Conservation (phyloP, 805 yeast genomes). For the Scheffersomyces spartinae region DNA sequence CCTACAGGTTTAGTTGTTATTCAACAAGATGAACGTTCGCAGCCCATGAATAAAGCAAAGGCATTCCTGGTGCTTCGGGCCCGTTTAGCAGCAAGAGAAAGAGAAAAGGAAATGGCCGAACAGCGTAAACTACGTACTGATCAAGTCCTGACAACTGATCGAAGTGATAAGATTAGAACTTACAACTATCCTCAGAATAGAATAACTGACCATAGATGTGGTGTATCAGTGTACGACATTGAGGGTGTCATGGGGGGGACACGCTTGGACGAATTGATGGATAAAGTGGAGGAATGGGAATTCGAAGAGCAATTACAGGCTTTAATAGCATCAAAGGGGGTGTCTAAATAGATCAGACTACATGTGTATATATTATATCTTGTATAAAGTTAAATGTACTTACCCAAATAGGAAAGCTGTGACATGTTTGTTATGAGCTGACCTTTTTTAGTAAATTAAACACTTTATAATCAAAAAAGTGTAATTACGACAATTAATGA, state of each 20-base stretch:
- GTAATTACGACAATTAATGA: too few species aligned
- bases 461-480: too few species aligned
- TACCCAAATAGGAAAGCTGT: too few species aligned
- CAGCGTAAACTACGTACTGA: slow-evolving; percentile 61
- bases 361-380: too few species aligned
- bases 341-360: too few species aligned
- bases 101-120: slow-evolving; percentile 48
- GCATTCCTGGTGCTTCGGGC: slow-evolving; percentile 79
- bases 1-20: slow-evolving; percentile 85
- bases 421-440: too few species aligned
- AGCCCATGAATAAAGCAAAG: slow-evolving; percentile 86
- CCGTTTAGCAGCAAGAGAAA: slow-evolving; percentile 71
- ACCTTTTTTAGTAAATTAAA: too few species aligned
- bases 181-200: slow-evolving; percentile 90
- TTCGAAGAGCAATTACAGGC: slow-evolving; percentile 27
- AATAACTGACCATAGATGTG: slow-evolving; percentile 89
- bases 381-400: too few species aligned
- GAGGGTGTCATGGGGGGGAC: slow-evolving; percentile 28
- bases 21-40: slow-evolving; percentile 93
- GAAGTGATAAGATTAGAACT: slow-evolving; percentile 89
- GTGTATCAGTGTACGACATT: slow-evolving; percentile 65
- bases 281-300: slow-evolving; percentile 24
- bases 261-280: slow-evolving; percentile 22
- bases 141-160: slow-evolving; percentile 80
- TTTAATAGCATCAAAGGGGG: too few species aligned